Evolutionary conservation across 495 filamentous ascomycete genomes (phyloP).

Genomic region (Massariosphaeria phaeospora): DNA sequence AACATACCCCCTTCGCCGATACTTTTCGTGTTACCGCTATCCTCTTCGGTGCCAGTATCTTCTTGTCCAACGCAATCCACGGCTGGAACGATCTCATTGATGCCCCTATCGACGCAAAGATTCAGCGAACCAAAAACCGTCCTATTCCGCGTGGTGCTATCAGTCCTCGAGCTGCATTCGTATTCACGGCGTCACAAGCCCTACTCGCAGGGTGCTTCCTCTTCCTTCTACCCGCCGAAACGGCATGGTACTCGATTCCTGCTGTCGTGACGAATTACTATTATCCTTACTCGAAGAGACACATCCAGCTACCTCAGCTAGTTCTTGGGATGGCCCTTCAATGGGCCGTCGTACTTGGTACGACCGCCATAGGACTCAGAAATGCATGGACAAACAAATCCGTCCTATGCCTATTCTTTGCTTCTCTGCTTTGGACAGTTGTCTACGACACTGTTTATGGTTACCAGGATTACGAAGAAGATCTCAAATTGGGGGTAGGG

Average conservation of each 20-base stretch:
- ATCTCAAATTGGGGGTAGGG: slow-evolving; percentile 43
- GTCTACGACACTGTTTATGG: slow-evolving; percentile 49
- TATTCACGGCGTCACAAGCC: slow-evolving; percentile 31
- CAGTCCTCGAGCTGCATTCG: slow-evolving; percentile 32
- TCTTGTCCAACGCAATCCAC: slow-evolving; percentile 38
- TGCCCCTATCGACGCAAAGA: slow-evolving; percentile 42
- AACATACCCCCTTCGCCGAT: background rate
- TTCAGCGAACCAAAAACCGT: slow-evolving; percentile 40
- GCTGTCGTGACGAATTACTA: background rate
- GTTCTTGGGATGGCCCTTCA: background rate
- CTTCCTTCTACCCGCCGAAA: background rate
- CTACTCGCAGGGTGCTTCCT: background rate
- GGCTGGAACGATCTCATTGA: slow-evolving; percentile 49
- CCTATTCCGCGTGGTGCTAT: slow-evolving; percentile 49
- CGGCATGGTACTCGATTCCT: background rate
- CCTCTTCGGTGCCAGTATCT: slow-evolving; percentile 23
- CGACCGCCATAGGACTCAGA: background rate
- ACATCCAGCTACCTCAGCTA: background rate
- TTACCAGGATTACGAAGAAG: slow-evolving; percentile 45
- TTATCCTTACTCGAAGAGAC: slow-evolving; percentile 13
- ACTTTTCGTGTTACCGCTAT: background rate
- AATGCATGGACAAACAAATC: background rate
- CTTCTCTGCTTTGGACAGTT: slow-evolving; percentile 42
- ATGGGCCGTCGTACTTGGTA: slow-evolving; percentile 1
- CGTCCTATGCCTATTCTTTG: slow-evolving; percentile 27